phyloP scores from a whole-genome alignment of 2,329 filamentous ascomycete genomes.

The Penicillium sp. region DNA sequence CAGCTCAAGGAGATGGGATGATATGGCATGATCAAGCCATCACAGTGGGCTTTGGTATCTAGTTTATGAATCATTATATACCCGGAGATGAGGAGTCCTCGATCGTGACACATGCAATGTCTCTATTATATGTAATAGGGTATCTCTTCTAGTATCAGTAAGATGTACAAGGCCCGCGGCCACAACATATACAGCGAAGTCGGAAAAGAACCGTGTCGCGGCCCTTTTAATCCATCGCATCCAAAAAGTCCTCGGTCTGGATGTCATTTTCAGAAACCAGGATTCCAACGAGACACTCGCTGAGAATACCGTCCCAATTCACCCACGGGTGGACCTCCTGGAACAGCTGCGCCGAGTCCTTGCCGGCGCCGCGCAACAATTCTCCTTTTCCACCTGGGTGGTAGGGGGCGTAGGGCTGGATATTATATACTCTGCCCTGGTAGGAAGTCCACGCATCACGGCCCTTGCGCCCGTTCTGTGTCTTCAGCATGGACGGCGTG shows the following conservation, averaged over 20 bases:
- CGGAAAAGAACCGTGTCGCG: background rate
- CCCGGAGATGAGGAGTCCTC: background rate
- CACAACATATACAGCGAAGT: background rate
- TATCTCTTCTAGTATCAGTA: slow-evolving; percentile 17
- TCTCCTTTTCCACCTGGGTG: slow-evolving; percentile 74
- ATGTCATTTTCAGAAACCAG: slow-evolving; percentile 53
- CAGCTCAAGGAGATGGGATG: background rate
- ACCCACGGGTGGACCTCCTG: slow-evolving; percentile 64
- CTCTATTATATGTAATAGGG: slow-evolving; percentile 6
- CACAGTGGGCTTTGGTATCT: background rate
- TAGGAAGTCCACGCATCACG: slow-evolving; percentile 87
- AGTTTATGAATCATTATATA: background rate
- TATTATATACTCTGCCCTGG: slow-evolving; percentile 88
- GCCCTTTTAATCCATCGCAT: slow-evolving; percentile 56
- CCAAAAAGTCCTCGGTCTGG: slow-evolving; percentile 39
- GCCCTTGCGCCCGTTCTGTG: slow-evolving; percentile 75
- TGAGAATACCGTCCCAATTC: slow-evolving; percentile 64
- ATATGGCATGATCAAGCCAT: background rate
- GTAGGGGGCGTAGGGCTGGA: slow-evolving; percentile 81
- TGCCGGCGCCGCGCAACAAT: slow-evolving; percentile 59
- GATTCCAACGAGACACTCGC: slow-evolving; percentile 58
- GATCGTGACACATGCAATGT: background rate
- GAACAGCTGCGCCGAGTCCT: slow-evolving; percentile 61
- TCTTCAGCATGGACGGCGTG: slow-evolving; percentile 72
- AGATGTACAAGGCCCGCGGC: slow-evolving; percentile 7